Conservation (phyloP, 768 basidiomycete genomes). For the Termitomyces sp. region DNA sequence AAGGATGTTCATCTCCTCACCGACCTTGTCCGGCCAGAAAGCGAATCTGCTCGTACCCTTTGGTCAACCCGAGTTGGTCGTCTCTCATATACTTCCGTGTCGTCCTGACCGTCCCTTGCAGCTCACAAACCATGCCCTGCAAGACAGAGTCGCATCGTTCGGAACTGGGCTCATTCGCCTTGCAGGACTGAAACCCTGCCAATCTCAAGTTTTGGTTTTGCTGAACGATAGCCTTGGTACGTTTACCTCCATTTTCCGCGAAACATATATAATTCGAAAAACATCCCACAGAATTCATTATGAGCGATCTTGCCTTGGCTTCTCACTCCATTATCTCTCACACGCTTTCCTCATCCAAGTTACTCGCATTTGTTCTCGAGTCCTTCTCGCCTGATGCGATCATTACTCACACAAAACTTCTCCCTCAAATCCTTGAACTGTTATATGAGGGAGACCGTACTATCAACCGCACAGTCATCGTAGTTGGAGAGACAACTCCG, state of each 20-base stretch:
- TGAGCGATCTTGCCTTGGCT: constrained; percentile 75
- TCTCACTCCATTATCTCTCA: constrained; percentile 63
- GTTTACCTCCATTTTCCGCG: constrained; percentile 11
- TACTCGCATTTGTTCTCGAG: constrained; percentile 65
- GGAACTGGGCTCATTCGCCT: constrained; percentile 66
- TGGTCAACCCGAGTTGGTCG: constrained; percentile 69
- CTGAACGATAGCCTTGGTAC: constrained; percentile 76
- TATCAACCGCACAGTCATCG: constrained; percentile 53
- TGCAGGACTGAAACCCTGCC: constrained; percentile 46
- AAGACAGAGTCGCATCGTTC: constrained; percentile 65
- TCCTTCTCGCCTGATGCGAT: constrained; percentile 67
- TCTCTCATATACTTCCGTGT: background rate
- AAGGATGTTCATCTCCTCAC: constrained; percentile 65
- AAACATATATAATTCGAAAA: background rate
- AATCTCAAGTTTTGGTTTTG: constrained; percentile 68
- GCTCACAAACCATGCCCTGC: constrained; percentile 72
- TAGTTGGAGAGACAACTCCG: constrained; percentile 60
- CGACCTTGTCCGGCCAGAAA: constrained; percentile 64
- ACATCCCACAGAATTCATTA: constrained; percentile 56
- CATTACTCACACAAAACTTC: constrained; percentile 60
- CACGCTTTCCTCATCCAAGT: constrained; percentile 51
- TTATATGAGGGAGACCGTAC: constrained; percentile 54
- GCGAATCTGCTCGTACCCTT: constrained; percentile 63
- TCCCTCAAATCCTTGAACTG: constrained; percentile 66
- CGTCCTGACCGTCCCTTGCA: constrained; percentile 20